Base-by-base conservation (phyloP, 2,329 filamentous ascomycete species). In the Boeremia lycopersici region DNA sequence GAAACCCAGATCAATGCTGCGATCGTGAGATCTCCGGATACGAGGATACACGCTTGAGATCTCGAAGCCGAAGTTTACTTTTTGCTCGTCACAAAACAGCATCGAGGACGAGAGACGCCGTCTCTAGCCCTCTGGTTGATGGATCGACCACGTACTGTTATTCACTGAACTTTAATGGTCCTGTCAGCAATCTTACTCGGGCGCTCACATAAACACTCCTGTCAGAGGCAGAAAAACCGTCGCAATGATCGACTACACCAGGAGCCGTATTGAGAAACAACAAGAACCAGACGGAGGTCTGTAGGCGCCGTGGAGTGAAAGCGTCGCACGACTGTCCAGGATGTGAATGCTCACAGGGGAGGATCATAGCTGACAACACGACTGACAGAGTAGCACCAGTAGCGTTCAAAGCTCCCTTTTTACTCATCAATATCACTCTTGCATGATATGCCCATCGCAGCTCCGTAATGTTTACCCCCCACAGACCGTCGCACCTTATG, bases 21-120 rank as follows among this genome's bases (percentile, higher is more conserved):
- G 41, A 55, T 49, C 52, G 49, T n/a, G 10, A 46, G 46, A 50
- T 46, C 52, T 44, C 46, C 25, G 30, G 35, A 29, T 13, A 38
- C 35, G 17, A 35, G 4, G 41, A 46, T 31, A 13, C 15, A 13
- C 17, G 7, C 26, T 40, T 35, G 17, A 42, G 41, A 55, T 49
- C 52, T 48, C 4, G 31, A 38, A 36, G 52, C 41, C 25, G 33
- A 17, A 19, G 17, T 23, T 23, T 23, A 17, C 26, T 36, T 42
- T 5, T 13, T 26, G 26, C 28, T 15, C 9, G 28, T 30, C 13
- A 42, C 17, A 36, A 12, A 13, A 12, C 19, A 36, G 33, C 17
- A 36, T 38, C 17, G 11, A 12, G 10, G 1, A 5, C 11, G 15
- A 17, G 8, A 15, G 1, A 15, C 31, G 28, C 13, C n/a, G 26